phyloP scores from a whole-genome alignment of 2,329 filamentous ascomycete genomes.

The Alternaria sp. region DNA sequence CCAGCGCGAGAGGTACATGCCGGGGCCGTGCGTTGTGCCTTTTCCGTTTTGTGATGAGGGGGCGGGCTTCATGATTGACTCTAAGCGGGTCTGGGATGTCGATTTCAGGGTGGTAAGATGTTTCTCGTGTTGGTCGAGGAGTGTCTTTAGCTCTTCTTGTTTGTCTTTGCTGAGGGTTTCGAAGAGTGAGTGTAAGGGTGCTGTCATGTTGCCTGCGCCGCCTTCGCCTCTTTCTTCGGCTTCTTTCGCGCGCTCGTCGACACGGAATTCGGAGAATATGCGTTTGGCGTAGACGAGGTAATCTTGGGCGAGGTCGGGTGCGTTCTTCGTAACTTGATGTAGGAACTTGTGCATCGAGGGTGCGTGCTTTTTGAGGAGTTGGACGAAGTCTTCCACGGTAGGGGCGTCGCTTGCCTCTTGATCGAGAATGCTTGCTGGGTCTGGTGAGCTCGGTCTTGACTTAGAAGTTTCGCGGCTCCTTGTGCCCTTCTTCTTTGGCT shows the following conservation, averaged over 20 bases:
- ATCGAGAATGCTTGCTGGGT: constrained; percentile 33
- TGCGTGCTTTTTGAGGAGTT: constrained; percentile 69
- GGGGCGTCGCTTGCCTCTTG: constrained; percentile 48
- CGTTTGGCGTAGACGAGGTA: constrained; percentile 68
- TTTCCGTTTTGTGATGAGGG: constrained; percentile 7
- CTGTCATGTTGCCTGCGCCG: constrained; percentile 53
- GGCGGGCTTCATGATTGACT: constrained; percentile 57
- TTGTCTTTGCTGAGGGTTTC: constrained; percentile 56
- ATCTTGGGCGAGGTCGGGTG: constrained; percentile 67
- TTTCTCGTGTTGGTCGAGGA: constrained; percentile 65
- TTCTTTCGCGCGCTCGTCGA: constrained; percentile 26
- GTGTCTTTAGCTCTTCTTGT: constrained; percentile 54
- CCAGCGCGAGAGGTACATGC: constrained; percentile 75
- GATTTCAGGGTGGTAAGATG: constrained; percentile 58
- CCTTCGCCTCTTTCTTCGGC: constrained; percentile 27
- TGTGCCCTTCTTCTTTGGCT: constrained; percentile 44
- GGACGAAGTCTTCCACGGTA: constrained; percentile 74
- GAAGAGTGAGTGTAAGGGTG: constrained; percentile 52
- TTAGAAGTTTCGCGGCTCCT: constrained; percentile 32
- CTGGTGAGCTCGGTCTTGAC: constrained; percentile 26
- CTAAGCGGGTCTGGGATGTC: constrained; percentile 56
- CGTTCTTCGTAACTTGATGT: constrained; percentile 71
- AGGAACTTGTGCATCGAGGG: constrained; percentile 71
- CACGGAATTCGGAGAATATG: constrained; percentile 63
- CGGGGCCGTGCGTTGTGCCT: constrained; percentile 65